Percentiles rank a stretch among this genome's conserved stretches.
Conservation (phyloP, 345 rosid genomes). For the Brassica incana region DNA sequence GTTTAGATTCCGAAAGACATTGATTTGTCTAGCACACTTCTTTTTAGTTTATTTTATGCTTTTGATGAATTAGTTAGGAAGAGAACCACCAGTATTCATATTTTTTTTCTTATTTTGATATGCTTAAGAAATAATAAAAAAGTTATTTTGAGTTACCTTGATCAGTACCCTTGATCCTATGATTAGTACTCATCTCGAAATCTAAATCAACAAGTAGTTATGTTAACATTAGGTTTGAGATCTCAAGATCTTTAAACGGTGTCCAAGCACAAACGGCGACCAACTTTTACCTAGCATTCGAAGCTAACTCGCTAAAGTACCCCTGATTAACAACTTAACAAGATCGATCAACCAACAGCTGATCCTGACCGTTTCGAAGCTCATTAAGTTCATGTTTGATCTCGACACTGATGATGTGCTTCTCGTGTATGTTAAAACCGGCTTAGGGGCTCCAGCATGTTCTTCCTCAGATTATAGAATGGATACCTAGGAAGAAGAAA, state of each 20-base stretch:
- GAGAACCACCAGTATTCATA: neutral
- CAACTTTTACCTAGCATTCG: slow-evolving; percentile 91
- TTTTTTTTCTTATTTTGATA: neutral
- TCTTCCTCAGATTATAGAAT: slow-evolving; percentile 79
- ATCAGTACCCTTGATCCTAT: neutral
- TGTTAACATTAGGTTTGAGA: slow-evolving; percentile 96
- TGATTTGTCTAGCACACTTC: neutral
- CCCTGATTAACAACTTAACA: slow-evolving; percentile 92
- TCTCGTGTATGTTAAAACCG: slow-evolving; percentile 91
- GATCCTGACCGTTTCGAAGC: slow-evolving; percentile 95
- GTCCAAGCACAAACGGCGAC: slow-evolving; percentile 98
- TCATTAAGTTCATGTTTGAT: slow-evolving; percentile 94
- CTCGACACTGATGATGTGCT: slow-evolving; percentile 75
- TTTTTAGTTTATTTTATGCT: neutral
- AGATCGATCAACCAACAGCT: slow-evolving; percentile 97
- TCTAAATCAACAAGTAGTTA: slow-evolving; percentile 15
- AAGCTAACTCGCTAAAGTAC: slow-evolving; percentile 74
- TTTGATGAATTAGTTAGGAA: neutral
- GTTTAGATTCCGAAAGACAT: slow-evolving; percentile 25
- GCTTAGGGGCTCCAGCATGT: slow-evolving; percentile 91
- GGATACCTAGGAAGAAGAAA: slow-evolving; percentile 84
- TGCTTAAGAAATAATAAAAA: neutral
- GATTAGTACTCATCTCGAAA: neutral
- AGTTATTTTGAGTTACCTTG: neutral
- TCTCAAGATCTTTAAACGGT: slow-evolving; percentile 93